These are phyloP conservation scores for Phytopythium chamaehyphon DNA, from an alignment of 352 stramenopile species.

Conservation along the genomic window DNA sequence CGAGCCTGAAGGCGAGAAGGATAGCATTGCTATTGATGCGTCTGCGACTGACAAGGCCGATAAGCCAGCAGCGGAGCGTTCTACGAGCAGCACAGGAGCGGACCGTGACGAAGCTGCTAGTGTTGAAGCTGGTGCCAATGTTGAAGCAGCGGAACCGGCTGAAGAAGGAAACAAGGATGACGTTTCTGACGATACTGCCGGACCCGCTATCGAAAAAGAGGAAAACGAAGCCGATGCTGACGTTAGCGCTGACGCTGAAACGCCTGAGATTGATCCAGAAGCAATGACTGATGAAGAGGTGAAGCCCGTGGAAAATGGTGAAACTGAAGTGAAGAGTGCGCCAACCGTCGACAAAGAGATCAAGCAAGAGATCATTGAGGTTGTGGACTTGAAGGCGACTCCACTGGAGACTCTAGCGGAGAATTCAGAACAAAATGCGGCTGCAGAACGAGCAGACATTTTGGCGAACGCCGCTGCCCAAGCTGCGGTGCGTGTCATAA, in stretches of 20 bases:
- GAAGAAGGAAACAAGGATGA: neutral
- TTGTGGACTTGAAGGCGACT: neutral
- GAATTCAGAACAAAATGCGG: neutral
- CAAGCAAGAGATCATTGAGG: conserved; percentile 17
- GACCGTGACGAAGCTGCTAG: too few relatives aligned
- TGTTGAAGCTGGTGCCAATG: too few relatives aligned
- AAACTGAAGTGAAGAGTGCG: conserved; percentile 4
- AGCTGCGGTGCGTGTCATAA: neutral
- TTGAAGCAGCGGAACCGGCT: neutral
- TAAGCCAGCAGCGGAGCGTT: neutral
- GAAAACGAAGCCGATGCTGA: neutral
- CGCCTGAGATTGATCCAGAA: too few relatives aligned
- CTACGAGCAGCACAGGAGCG: too few relatives aligned
- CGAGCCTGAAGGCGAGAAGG: neutral
- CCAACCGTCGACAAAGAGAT: conserved; percentile 18
- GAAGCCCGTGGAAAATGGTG: neutral
- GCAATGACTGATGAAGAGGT: too few relatives aligned
- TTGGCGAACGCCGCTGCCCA: neutral
- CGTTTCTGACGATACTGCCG: neutral
- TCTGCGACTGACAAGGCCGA: neutral
- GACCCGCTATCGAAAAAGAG: too few relatives aligned
- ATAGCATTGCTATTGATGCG: neutral
- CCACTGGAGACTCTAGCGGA: neutral
- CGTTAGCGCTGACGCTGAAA: neutral
- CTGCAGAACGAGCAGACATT: neutral